Evolutionary conservation across 176 grass and related monocot genomes (phyloP).

Genomic region (Cenchrus purpureus): DNA sequence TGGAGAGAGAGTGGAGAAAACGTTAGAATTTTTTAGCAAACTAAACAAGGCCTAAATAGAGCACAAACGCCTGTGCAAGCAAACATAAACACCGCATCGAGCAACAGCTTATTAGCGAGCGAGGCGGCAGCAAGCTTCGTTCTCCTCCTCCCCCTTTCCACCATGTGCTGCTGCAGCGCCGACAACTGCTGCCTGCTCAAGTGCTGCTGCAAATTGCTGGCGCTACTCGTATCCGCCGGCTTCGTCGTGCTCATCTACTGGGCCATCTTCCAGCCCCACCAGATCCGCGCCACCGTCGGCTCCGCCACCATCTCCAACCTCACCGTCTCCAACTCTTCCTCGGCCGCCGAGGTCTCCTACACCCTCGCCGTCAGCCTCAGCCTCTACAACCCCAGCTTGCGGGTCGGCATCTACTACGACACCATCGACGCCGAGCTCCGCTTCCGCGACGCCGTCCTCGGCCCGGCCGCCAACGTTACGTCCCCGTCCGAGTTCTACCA

Average conservation of each 20-base stretch:
- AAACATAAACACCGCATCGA: background rate
- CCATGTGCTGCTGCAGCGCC: background rate
- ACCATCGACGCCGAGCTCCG: slow-evolving; percentile 44
- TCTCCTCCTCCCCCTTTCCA: background rate
- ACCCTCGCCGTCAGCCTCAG: slow-evolving; percentile 40
- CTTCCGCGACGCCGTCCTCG: slow-evolving; percentile 34
- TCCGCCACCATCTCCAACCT: slow-evolving; percentile 57
- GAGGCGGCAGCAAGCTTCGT: background rate
- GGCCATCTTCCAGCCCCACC: slow-evolving; percentile 53
- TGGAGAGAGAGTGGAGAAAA: no score
- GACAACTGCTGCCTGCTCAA: background rate
- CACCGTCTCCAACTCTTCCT: slow-evolving; percentile 24
- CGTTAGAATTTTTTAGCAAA: no score
- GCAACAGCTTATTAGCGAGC: background rate
- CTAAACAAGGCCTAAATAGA: no score
- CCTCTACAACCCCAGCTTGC: slow-evolving; percentile 62
- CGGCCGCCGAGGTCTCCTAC: slow-evolving; percentile 43
- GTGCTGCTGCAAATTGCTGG: background rate
- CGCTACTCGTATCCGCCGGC: background rate
- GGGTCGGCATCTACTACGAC: slow-evolving; percentile 74
- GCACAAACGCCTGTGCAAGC: no score
- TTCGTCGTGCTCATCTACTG: slow-evolving; percentile 51
- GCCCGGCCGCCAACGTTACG: slow-evolving; percentile 15
- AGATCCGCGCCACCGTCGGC: slow-evolving; percentile 51
- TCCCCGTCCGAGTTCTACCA: slow-evolving; percentile 51